Percentiles rank a stretch among this genome's conserved stretches.
These are phyloP conservation scores for Phylloporus scabripes DNA, from an alignment of 768 basidiomycete genomes.

Conservation along the genomic window DNA sequence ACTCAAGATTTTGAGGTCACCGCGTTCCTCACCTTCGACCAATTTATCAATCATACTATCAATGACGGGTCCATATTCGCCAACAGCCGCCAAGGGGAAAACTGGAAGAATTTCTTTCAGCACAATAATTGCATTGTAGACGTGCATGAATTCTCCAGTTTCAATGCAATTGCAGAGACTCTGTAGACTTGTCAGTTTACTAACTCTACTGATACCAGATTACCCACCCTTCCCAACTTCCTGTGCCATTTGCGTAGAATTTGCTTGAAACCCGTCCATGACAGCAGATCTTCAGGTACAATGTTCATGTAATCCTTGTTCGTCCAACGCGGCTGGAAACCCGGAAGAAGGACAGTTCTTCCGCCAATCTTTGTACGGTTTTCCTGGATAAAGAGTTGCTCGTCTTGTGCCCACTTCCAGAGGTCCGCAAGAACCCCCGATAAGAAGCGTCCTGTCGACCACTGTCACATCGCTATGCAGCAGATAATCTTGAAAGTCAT, in stretches of 20 bases:
- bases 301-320: constrained; percentile 38
- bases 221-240: constrained; percentile 61
- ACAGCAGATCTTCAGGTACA: constrained; percentile 49
- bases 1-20: constrained; percentile 78
- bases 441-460: constrained; percentile 72
- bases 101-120: constrained; percentile 86
- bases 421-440: constrained; percentile 73
- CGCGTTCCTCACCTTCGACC: constrained; percentile 70
- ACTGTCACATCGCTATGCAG: not conserved
- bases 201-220: not conserved
- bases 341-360: constrained; percentile 58
- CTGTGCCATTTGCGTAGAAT: constrained; percentile 82
- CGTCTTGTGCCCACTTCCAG: constrained; percentile 73
- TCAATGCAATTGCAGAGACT: constrained; percentile 76
- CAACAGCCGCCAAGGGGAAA: constrained; percentile 69
- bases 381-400: constrained; percentile 65
- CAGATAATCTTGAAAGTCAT: constrained; percentile 10
- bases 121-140: constrained; percentile 94
- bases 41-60: constrained; percentile 60
- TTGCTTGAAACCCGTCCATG: constrained; percentile 65
- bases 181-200: constrained; percentile 35
- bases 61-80: constrained; percentile 49
- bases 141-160: constrained; percentile 92
- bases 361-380: constrained; percentile 62
- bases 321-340: constrained; percentile 54